Base-by-base conservation (phyloP, 2,329 filamentous ascomycete species). In the Dryadomyces quercivorus region DNA sequence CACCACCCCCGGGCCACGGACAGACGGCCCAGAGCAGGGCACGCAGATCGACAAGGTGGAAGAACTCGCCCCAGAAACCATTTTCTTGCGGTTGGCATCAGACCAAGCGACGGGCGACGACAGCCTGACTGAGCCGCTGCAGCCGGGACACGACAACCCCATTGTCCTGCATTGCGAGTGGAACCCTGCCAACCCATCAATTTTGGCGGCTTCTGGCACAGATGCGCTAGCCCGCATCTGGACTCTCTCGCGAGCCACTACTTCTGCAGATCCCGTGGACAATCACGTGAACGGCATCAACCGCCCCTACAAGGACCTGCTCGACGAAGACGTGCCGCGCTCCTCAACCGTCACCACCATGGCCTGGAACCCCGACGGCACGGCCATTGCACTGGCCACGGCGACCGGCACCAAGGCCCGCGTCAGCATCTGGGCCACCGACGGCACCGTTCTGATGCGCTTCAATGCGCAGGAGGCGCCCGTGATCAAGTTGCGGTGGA, bases 191-290 rank as follows among this genome's bases (percentile, higher is more conserved):
- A 76, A 84, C 72, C 77, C 81, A 67, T 79, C 76, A 57, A 72
- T 82, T 69, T 74, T 85, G 74, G 81, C 80, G 68, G 80, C 80
- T 74, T 80, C 78, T 72, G 81, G 81, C 63, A 84, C 80, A 67
- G 81, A 84, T 73, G 79, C 81, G 70, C 79, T 84, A 79, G 81
- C 81, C 73, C 80, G 81, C 60, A 75, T 84, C 70, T 84, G 81
- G 81, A 82, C 77, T 59, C 68, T 84, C 61, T 75, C 77, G 66
- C 76, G 75, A 75, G 72, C 72, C 65, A 69, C 73, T 62, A 70
- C 71, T 61, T 63, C 72, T 57, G 62, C 64, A 54, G 70, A 74
- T 69, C 68, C 69, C 68, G 70, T 70, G 67, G 66, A 68, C 57
- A 65, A 66, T 73, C 72, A 75, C 72, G 73, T 75, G 71, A 68